These are phyloP conservation scores for Rubroshorea leprosula DNA, from an alignment of 345 rosid species.

Conservation along the genomic window DNA sequence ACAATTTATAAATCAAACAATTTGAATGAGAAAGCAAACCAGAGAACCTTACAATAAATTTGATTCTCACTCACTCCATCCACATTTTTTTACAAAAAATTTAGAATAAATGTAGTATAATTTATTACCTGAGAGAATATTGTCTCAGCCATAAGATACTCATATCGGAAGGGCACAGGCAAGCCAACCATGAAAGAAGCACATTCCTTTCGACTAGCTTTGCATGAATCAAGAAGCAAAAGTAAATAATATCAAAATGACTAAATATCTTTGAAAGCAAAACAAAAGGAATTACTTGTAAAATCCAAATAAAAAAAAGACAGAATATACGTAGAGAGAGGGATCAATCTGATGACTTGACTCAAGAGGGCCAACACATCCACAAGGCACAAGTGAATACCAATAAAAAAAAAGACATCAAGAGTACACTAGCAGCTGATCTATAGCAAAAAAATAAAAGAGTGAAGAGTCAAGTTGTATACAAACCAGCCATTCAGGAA, in stretches of 20 bases:
- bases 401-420: neutral
- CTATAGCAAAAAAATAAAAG: neutral
- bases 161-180: constrained; percentile 94
- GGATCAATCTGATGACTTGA: constrained; percentile 10
- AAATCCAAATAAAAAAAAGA: constrained; percentile 4
- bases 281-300: neutral
- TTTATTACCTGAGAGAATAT: constrained; percentile 82
- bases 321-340: neutral
- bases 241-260: constrained; percentile 17
- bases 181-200: constrained; percentile 89
- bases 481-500: constrained; percentile 96
- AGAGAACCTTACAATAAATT: neutral
- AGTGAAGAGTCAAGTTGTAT: constrained; percentile 7
- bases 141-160: constrained; percentile 98
- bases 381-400: neutral
- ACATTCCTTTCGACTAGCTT: constrained; percentile 99
- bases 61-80: too few relatives aligned
- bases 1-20: too few relatives aligned
- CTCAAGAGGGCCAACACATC: neutral
- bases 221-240: constrained; percentile 60
- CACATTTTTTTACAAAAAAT: too few relatives aligned
- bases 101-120: constrained; percentile 1
- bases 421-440: neutral
- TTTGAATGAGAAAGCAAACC: neutral
- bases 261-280: neutral